A percentile compares a stretch with the other conserved stretches of the same genome.
These are phyloP conservation scores for Trichoderma virens DNA, from an alignment of 495 filamentous ascomycete genomes.

Conservation along the genomic window DNA sequence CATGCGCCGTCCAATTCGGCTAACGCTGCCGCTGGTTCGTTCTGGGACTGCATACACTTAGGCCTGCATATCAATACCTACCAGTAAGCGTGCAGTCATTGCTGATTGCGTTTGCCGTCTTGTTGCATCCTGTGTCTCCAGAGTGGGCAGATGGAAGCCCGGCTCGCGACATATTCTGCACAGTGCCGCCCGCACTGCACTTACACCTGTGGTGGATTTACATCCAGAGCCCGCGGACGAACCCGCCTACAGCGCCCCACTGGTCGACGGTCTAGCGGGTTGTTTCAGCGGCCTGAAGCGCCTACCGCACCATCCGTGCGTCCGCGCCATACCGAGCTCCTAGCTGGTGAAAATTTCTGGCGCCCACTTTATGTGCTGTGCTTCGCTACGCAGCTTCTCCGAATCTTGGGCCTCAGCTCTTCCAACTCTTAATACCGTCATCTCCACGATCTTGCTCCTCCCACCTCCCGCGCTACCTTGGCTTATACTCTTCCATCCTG, in stretches of 20 bases:
- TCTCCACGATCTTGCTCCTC: neutral
- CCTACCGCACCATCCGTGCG: neutral
- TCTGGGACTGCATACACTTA: neutral
- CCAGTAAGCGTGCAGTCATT: neutral
- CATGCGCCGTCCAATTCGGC: neutral
- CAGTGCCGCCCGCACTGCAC: neutral
- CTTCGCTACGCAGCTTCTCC: neutral
- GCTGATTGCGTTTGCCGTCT: neutral
- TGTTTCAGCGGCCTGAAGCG: conserved; percentile 5
- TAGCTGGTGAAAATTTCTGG: neutral
- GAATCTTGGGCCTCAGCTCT: neutral
- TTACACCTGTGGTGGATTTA: too few relatives aligned
- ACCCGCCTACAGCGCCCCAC: conserved; percentile 1
- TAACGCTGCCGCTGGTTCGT: neutral
- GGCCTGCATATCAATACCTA: neutral
- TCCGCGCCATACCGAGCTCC: neutral
- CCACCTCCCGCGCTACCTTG: neutral
- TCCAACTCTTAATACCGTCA: conserved; percentile 7
- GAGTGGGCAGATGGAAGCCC: neutral
- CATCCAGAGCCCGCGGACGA: neutral
- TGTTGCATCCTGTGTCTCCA: too few relatives aligned
- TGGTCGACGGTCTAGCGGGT: neutral
- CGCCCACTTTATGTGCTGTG: neutral
- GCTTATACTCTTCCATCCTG: neutral
- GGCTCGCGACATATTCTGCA: neutral